A percentile compares a stretch with the other conserved stretches of the same genome.
phyloP scores from a whole-genome alignment of 2,329 filamentous ascomycete genomes.

The Exophiala xenobiotica region DNA sequence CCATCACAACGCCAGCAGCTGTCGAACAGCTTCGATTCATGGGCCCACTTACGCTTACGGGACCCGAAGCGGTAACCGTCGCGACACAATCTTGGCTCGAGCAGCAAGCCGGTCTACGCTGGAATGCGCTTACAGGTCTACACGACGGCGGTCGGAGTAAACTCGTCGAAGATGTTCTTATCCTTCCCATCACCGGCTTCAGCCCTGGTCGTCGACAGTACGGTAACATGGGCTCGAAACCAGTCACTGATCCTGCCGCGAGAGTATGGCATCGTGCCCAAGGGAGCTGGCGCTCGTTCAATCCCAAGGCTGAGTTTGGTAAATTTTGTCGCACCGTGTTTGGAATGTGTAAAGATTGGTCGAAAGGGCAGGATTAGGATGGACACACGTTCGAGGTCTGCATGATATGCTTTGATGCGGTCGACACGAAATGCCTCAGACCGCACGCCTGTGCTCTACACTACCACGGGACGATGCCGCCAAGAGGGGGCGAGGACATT shows the following conservation, averaged over 20 bases:
- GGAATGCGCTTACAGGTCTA: slow-evolving; percentile 36
- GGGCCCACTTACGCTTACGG: slow-evolving; percentile 35
- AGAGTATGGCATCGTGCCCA: slow-evolving; percentile 35
- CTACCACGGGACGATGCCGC: too few species aligned
- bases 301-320: slow-evolving; percentile 33
- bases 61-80: slow-evolving; percentile 36
- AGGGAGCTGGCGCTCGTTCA: slow-evolving; percentile 35
- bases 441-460: too few species aligned
- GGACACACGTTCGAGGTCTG: too few species aligned
- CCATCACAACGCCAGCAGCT: slow-evolving; percentile 8
- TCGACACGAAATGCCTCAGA: too few species aligned
- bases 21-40: slow-evolving; percentile 24
- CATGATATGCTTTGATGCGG: too few species aligned
- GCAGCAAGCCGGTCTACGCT: slow-evolving; percentile 31
- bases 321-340: slow-evolving; percentile 37
- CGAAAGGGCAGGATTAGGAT: slow-evolving; percentile 11
- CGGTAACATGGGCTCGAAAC: slow-evolving; percentile 37
- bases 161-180: slow-evolving; percentile 34
- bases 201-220: slow-evolving; percentile 34
- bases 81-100: slow-evolving; percentile 32
- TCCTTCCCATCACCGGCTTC: slow-evolving; percentile 39
- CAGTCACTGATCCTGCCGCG: slow-evolving; percentile 33
- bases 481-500: too few species aligned
- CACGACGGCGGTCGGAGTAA: slow-evolving; percentile 35
- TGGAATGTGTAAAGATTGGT: slow-evolving; percentile 36